Evolutionary conservation across 805 yeast species (phyloP).

Genomic region (Lipomyces sp.): DNA sequence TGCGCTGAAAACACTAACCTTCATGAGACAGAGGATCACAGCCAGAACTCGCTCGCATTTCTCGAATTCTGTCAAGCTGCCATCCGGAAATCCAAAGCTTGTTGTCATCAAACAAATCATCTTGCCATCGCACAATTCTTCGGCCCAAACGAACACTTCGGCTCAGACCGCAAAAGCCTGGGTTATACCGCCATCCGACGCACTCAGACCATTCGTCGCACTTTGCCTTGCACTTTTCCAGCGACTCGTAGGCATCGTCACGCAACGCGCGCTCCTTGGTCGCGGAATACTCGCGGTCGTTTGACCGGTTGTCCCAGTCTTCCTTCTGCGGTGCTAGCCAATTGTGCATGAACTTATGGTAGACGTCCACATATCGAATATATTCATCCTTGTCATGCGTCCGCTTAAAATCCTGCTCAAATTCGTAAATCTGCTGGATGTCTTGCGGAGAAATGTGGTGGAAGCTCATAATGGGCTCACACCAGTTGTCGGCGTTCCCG

Average conservation of each 20-base stretch:
- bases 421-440: constrained; percentile 34
- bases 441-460: constrained; percentile 35
- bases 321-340: constrained; percentile 14
- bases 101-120: constrained; percentile 1
- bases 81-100: neutral
- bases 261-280: constrained; percentile 12
- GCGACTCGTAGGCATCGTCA: constrained; percentile 10
- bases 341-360: constrained; percentile 35
- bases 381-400: constrained; percentile 6
- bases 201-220: constrained; percentile 6
- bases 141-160: constrained; percentile 2
- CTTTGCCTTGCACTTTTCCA: constrained; percentile 2
- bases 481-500: constrained; percentile 31
- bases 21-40: neutral
- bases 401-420: constrained; percentile 33
- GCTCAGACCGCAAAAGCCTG: constrained; percentile 4
- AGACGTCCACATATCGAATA: constrained; percentile 35
- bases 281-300: constrained; percentile 18
- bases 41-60: constrained; percentile 8
- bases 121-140: neutral
- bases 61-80: neutral
- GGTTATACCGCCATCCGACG: neutral
- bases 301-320: constrained; percentile 24
- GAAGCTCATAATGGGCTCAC: constrained; percentile 36
- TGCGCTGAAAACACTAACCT: neutral